Evolutionary conservation across 306 rosid species (phyloP), one percentile per base, ranked within the genome.

Genomic region (Cicer yamashitae): DNA sequence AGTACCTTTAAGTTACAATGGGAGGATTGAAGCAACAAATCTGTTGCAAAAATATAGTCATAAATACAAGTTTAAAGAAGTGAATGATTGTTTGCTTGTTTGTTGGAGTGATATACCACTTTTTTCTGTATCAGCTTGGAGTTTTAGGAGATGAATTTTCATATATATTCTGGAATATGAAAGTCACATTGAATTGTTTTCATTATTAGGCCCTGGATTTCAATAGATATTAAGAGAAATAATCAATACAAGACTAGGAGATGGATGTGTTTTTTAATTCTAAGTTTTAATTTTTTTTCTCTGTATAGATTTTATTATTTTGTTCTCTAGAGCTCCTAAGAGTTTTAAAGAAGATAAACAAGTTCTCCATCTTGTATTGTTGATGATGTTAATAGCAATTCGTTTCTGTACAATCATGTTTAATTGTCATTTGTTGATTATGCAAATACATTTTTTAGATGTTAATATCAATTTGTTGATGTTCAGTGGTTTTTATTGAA

Each of bases 111-210:
- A 85, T 22, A 82, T 76, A 18, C 88, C 94, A 50, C 87, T 90
- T 46, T 92, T 88, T 77, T 90, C 88, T 0, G 84, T 88, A 10
- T 92, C 96, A 3, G 94, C 91, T 6, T 90, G 96, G 94, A 78
- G 86, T 50, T 77, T 82, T 79, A 81, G 83, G 60, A 81, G 92
- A 74, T 87, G 70, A 77, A 39, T 57, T 14, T 40, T 58, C 52
- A 8, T 64, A 47, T 57, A 56, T 34, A 9, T 69, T 39, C 10
- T 38, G 74, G 20, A 78, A 73, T 54, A 39, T 57, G 63, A 51
- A 41, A 37, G 7, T 7, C 12, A 2, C 10, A 10, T 43, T 15
- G 43, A 7, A 5, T 64, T 20, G 11, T 30, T 70, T 10, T 20
- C 56, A 12, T 22, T 73, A 39, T 1, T 43, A 38, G 25, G 69